Conservation (phyloP, 495 filamentous ascomycete species). For the Talaromyces proteolyticus region DNA sequence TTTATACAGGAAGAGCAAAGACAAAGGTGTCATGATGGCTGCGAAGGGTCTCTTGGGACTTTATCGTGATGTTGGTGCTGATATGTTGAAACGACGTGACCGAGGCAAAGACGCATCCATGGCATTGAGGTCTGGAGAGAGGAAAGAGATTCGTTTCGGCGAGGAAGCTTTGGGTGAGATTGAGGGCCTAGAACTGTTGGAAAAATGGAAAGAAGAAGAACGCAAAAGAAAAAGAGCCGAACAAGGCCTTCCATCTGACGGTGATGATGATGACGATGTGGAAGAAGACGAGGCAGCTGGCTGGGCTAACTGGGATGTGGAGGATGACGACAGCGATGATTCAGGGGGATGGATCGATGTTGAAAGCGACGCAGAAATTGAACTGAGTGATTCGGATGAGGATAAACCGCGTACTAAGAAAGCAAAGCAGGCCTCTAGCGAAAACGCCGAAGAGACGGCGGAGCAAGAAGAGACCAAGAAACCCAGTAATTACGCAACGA, state of each 20-base stretch:
- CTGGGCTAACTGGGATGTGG: slow-evolving; percentile 82
- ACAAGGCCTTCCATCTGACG: slow-evolving; percentile 53
- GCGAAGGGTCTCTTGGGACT: slow-evolving; percentile 84
- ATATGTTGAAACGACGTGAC: slow-evolving; percentile 85
- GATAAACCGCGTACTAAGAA: slow-evolving; percentile 61
- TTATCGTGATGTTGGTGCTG: slow-evolving; percentile 83
- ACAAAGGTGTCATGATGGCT: slow-evolving; percentile 97
- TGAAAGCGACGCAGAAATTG: slow-evolving; percentile 73
- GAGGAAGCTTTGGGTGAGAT: slow-evolving; percentile 77
- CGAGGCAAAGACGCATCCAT: slow-evolving; percentile 92
- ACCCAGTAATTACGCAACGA: slow-evolving; percentile 66
- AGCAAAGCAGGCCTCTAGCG: slow-evolving; percentile 25
- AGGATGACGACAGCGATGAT: slow-evolving; percentile 69
- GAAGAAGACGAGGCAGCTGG: slow-evolving; percentile 59
- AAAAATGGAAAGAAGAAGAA: slow-evolving; percentile 91
- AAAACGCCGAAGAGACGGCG: slow-evolving; percentile 5
- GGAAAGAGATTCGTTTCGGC: slow-evolving; percentile 68
- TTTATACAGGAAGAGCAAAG: slow-evolving; percentile 93
- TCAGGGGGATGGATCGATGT: slow-evolving; percentile 93
- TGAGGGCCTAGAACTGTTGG: slow-evolving; percentile 87
- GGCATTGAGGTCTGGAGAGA: slow-evolving; percentile 61
- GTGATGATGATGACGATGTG: slow-evolving; percentile 46
- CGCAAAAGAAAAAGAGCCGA: slow-evolving; percentile 63
- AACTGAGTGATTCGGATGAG: slow-evolving; percentile 67
- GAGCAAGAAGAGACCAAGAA: slow-evolving; percentile 14